A percentile compares a stretch with the other conserved stretches of the same genome.
Evolutionary conservation across 805 yeast genomes (phyloP).

Genomic region (Monosporozyma aquatica): DNA sequence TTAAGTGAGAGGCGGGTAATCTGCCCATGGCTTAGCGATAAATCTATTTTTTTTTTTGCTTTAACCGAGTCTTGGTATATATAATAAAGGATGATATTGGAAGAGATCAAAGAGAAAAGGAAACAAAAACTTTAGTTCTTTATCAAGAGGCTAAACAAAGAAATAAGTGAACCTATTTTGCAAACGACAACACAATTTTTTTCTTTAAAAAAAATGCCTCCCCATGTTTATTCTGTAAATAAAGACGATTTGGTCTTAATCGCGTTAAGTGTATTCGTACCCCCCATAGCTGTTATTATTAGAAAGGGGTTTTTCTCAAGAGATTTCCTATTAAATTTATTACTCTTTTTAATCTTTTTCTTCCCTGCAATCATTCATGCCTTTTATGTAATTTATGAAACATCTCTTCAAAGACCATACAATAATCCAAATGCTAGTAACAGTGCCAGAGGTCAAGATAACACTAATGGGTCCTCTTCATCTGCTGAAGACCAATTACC

Average conservation of each 20-base stretch:
- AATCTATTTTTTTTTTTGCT: neutral
- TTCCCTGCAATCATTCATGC: conserved; percentile 25
- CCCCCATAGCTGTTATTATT: conserved; percentile 19
- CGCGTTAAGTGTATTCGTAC: conserved; percentile 16
- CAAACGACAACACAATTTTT: too few relatives aligned
- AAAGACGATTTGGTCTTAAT: conserved; percentile 18
- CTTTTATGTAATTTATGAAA: conserved; percentile 19
- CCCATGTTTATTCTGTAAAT: conserved; percentile 13
- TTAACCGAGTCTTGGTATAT: neutral
- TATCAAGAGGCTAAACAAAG: too few relatives aligned
- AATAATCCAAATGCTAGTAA: neutral
- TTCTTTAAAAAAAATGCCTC: neutral
- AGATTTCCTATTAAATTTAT: conserved; percentile 16
- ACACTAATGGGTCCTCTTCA: neutral
- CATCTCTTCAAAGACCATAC: conserved; percentile 16
- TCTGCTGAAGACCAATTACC: conserved; percentile 6
- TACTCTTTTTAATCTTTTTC: conserved; percentile 15
- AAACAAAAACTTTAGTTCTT: too few relatives aligned
- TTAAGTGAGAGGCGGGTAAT: neutral
- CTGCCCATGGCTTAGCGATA: neutral
- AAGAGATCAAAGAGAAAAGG: too few relatives aligned
- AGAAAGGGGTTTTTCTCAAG: conserved; percentile 18
- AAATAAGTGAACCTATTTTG: too few relatives aligned
- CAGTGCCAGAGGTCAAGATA: neutral
- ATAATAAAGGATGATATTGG: neutral